phyloP scores from a whole-genome alignment of 2,329 filamentous ascomycete genomes.

The Pseudogymnoascus sp. region DNA sequence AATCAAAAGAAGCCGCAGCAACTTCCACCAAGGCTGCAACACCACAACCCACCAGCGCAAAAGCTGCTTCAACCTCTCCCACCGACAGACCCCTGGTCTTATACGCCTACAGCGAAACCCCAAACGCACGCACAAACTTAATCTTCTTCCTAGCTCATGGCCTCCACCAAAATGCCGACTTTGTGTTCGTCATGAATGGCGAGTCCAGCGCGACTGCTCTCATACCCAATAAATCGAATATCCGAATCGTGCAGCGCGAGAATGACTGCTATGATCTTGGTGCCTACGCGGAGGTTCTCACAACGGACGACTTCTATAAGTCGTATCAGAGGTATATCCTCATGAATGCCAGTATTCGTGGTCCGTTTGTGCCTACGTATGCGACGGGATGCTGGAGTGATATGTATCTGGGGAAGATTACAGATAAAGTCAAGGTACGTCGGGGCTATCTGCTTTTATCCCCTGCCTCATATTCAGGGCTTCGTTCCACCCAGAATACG shows the following conservation, averaged over 20 bases:
- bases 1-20: not conserved
- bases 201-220: slow-evolving; percentile 16
- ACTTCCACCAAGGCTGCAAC: not conserved
- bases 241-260: slow-evolving; percentile 19
- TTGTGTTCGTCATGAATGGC: slow-evolving; percentile 27
- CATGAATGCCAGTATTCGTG: slow-evolving; percentile 26
- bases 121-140: slow-evolving; percentile 21
- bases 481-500: not conserved
- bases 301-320: slow-evolving; percentile 22
- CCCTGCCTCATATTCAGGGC: not conserved
- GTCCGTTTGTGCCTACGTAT: slow-evolving; percentile 26
- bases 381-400: slow-evolving; percentile 24
- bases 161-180: slow-evolving; percentile 25
- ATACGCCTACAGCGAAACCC: slow-evolving; percentile 25
- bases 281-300: slow-evolving; percentile 22
- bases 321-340: slow-evolving; percentile 24
- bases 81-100: slow-evolving; percentile 22
- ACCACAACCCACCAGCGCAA: not conserved
- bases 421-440: slow-evolving; percentile 23
- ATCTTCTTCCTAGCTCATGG: slow-evolving; percentile 25
- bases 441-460: not conserved
- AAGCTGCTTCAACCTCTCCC: not conserved
- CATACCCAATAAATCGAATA: slow-evolving; percentile 20
- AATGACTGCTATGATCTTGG: slow-evolving; percentile 28
- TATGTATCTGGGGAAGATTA: slow-evolving; percentile 21